Evolutionary conservation across 2,329 filamentous ascomycete species (phyloP).

Genomic region (Xylaria sp.): DNA sequence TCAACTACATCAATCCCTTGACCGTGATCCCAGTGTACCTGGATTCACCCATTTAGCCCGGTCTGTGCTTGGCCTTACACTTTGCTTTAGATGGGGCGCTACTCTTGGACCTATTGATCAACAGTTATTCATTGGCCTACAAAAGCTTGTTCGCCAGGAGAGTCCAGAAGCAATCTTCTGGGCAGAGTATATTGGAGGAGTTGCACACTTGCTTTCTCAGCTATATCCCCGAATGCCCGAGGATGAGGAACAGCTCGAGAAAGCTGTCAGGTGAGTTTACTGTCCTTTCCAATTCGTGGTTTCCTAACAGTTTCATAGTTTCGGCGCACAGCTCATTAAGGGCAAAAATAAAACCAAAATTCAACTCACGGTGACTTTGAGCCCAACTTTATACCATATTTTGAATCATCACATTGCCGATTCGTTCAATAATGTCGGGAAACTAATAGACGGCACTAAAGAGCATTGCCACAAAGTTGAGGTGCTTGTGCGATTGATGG

Average conservation of each 20-base stretch:
- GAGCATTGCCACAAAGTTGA: conserved; percentile 43
- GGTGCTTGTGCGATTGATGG: conserved; percentile 32
- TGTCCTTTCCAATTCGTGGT: conserved; percentile 1
- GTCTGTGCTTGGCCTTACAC: conserved; percentile 74
- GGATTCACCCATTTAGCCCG: conserved; percentile 79
- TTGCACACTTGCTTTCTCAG: conserved; percentile 57
- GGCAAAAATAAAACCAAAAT: conserved; percentile 47
- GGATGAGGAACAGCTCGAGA: conserved; percentile 49
- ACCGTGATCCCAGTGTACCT: conserved; percentile 73
- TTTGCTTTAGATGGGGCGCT: conserved; percentile 79
- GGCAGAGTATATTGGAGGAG: conserved; percentile 63
- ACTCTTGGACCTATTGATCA: conserved; percentile 62
- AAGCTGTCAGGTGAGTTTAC: conserved; percentile 54
- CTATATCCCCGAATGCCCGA: conserved; percentile 56
- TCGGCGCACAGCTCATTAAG: conserved; percentile 35
- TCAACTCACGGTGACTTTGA: conserved; percentile 43
- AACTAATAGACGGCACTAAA: conserved; percentile 35
- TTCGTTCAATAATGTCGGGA: conserved; percentile 45
- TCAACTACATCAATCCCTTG: conserved; percentile 77
- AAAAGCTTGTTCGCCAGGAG: conserved; percentile 53
- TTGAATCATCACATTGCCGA: conserved; percentile 41
- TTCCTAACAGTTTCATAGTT: conserved; percentile 41
- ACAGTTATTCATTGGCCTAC: conserved; percentile 56
- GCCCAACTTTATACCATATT: conserved; percentile 32
- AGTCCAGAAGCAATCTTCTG: conserved; percentile 59